Evolutionary conservation across 2,329 filamentous ascomycete genomes (phyloP), one percentile per base, ranked within the genome.

Genomic region (Arthrobotrys entomopaga): DNA sequence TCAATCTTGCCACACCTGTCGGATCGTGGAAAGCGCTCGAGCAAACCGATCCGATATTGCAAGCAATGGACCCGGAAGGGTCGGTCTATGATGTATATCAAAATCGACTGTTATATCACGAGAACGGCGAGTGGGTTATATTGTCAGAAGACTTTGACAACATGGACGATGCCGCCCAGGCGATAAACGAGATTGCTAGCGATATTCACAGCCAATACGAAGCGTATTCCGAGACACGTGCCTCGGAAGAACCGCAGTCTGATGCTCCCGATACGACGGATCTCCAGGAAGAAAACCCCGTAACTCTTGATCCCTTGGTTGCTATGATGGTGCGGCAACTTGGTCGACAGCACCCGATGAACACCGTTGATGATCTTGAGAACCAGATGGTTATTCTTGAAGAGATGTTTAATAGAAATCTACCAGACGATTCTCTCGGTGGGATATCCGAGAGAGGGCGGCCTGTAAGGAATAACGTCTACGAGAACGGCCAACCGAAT

Each of bases 11-110:
- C 10, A 74, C 48, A 19, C 4, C 13, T 3, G 34, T 74, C 2
- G 50, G 63, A 2, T 67, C 61, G n/a, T 67, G 70, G 70, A 52
- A 63, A 34, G 61, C 57, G 6, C 48, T 74, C 20, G 54, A 73
- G 13, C 15, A 2, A 2, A 38, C 57, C 13, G 67, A 67, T 48
- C 13, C 8, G 11, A 50, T 63, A 20, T 19, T 67, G 10, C 38
- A 54, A 16, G 38, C 2, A 1, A 20, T n/a, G n/a, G 34, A 58
- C 4, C 52, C 49, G 3, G 24, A 6, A 6, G 70, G 61, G n/a
- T 74, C 46, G 10, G 43, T 74, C n/a, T 54, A 50, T 20, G 38
- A 63, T 24, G 38, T 49, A 1, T 4, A 15, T 19, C n/a, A 38
- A 5, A 19, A 57, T 11, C 1, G 20, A 11, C 5, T 29, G 10